phyloP scores from a whole-genome alignment of 345 rosid genomes.

The Citrus hindsii region DNA sequence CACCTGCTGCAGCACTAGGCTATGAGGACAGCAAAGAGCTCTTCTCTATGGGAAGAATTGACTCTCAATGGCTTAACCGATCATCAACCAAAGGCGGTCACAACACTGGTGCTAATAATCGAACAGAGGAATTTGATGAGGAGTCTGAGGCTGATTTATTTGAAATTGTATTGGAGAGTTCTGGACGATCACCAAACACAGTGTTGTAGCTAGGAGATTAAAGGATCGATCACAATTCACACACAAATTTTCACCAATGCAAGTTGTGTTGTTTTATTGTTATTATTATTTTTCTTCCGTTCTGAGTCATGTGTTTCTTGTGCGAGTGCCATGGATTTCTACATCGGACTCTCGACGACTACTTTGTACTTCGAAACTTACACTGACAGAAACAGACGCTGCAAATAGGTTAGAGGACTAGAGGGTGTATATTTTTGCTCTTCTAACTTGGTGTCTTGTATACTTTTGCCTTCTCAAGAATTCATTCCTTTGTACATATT shows the following conservation, averaged over 20 bases:
- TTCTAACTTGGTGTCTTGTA: neutral
- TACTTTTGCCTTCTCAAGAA: slow-evolving; percentile 2
- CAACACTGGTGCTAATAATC: slow-evolving; percentile 23
- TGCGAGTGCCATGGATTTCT: slow-evolving; percentile 16
- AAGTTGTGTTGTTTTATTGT: slow-evolving; percentile 12
- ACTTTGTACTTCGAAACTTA: slow-evolving; percentile 2
- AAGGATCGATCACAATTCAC: neutral
- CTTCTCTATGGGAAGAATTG: slow-evolving; percentile 89
- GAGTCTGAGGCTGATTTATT: slow-evolving; percentile 92
- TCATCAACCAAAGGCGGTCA: slow-evolving; percentile 34
- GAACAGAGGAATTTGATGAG: slow-evolving; percentile 52
- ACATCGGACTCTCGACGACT: slow-evolving; percentile 9
- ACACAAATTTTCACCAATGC: slow-evolving; percentile 5
- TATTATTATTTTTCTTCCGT: neutral
- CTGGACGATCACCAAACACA: slow-evolving; percentile 40
- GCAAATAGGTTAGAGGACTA: slow-evolving; percentile 1
- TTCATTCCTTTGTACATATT: slow-evolving; percentile 17
- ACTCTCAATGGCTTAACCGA: slow-evolving; percentile 70
- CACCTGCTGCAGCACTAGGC: slow-evolving; percentile 46
- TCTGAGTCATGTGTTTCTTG: slow-evolving; percentile 5
- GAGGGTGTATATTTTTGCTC: neutral
- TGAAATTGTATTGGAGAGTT: slow-evolving; percentile 67
- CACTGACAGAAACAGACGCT: slow-evolving; percentile 8
- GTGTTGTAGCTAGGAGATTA: slow-evolving; percentile 19
- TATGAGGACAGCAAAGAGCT: slow-evolving; percentile 80